Conservation (phyloP, 768 basidiomycete genomes). For the Leucocoprinus sp. region DNA sequence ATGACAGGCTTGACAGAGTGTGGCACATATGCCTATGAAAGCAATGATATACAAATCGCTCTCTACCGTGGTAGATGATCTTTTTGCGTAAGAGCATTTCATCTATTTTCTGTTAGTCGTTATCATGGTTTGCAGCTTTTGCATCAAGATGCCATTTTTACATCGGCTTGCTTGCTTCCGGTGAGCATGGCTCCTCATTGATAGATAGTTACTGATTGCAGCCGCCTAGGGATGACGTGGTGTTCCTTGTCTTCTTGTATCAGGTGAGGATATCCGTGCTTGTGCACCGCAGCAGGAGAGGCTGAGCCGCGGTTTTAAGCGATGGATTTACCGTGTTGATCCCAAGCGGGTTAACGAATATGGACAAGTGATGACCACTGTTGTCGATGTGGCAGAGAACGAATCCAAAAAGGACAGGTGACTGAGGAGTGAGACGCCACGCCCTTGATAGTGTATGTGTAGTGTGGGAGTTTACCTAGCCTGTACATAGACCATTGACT, state of each 20-base stretch:
- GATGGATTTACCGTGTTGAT: conserved; percentile 97
- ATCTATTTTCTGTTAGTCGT: conserved; percentile 12
- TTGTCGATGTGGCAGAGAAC: conserved; percentile 34
- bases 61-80: conserved; percentile 86
- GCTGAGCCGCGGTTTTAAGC: conserved; percentile 34
- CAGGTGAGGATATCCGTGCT: conserved; percentile 47
- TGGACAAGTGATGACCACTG: conserved; percentile 68
- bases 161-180: conserved; percentile 87
- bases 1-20: conserved; percentile 46
- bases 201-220: conserved; percentile 16
- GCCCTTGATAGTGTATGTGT: conserved; percentile 10
- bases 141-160: conserved; percentile 94
- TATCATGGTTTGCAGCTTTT: conserved; percentile 47
- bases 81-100: conserved; percentile 64
- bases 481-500: conserved; percentile 9
- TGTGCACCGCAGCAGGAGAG: conserved; percentile 9
- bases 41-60: conserved; percentile 95
- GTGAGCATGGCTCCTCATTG: conserved; percentile 23
- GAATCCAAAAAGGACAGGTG: conserved; percentile 55
- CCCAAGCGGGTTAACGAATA: conserved; percentile 94
- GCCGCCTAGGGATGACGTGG: conserved; percentile 61
- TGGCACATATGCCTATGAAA: conserved; percentile 98
- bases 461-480: conserved; percentile 11
- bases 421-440: conserved; percentile 8
- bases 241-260: conserved; percentile 88